Conservation (phyloP, 2,329 filamentous ascomycete species). For the Stagonosporopsis cucurbitacearum region DNA sequence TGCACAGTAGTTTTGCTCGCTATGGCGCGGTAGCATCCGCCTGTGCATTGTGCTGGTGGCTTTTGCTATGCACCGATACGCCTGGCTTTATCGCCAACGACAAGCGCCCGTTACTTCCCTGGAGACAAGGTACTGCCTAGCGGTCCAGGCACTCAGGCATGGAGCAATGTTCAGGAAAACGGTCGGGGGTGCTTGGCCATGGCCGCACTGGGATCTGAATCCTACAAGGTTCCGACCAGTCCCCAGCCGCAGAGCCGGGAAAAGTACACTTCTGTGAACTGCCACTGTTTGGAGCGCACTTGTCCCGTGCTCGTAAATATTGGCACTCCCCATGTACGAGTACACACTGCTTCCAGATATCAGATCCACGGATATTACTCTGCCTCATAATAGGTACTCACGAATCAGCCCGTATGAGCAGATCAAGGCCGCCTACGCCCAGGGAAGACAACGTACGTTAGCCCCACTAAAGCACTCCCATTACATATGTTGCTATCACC, state of each 20-base stretch:
- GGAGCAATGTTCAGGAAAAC: constrained; percentile 43
- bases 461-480: constrained; percentile 39
- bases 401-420: constrained; percentile 11
- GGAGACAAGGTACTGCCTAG: constrained; percentile 35
- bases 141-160: constrained; percentile 36
- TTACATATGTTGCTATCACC: constrained; percentile 34
- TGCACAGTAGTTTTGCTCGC: background rate
- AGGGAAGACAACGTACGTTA: constrained; percentile 42
- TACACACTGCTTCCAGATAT: constrained; percentile 40
- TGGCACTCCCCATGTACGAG: constrained; percentile 43
- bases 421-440: constrained; percentile 17
- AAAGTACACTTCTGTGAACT: constrained; percentile 38
- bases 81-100: constrained; percentile 16
- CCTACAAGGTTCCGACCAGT: constrained; percentile 49
- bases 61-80: constrained; percentile 3
- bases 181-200: constrained; percentile 46
- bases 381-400: constrained; percentile 41
- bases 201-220: constrained; percentile 41
- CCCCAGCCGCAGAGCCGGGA: constrained; percentile 47
- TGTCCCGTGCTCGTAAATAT: constrained; percentile 44
- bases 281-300: constrained; percentile 41
- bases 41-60: constrained; percentile 8
- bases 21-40: constrained; percentile 16
- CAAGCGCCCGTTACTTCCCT: constrained; percentile 31
- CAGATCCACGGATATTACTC: constrained; percentile 38